Percentiles rank a stretch among this genome's conserved stretches.
Conservation (phyloP, 2,329 filamentous ascomycete species). For the Nigrograna mackinnonii region DNA sequence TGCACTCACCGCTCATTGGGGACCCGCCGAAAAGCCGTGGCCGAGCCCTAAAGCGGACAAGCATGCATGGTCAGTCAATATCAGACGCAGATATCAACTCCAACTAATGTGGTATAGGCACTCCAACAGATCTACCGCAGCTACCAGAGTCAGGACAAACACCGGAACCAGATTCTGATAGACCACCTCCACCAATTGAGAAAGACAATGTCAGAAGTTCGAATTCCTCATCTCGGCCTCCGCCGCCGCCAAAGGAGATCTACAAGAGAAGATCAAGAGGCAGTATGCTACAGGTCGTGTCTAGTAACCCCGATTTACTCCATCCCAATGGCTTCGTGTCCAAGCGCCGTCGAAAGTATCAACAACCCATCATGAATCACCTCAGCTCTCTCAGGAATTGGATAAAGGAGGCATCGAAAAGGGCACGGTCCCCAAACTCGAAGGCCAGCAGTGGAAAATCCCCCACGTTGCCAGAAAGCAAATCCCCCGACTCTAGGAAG, state of each 20-base stretch:
- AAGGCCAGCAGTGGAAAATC: slow-evolving; percentile 39
- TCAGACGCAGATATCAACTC: not conserved
- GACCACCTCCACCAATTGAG: slow-evolving; percentile 72
- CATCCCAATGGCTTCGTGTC: slow-evolving; percentile 60
- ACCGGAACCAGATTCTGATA: slow-evolving; percentile 42
- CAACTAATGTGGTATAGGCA: slow-evolving; percentile 46
- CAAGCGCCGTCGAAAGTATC: slow-evolving; percentile 59
- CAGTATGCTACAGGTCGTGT: slow-evolving; percentile 85
- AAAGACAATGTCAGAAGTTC: slow-evolving; percentile 76
- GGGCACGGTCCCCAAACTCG: slow-evolving; percentile 37
- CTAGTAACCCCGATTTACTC: slow-evolving; percentile 66
- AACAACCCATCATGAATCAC: slow-evolving; percentile 68
- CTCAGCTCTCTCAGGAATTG: slow-evolving; percentile 71
- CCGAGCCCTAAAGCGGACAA: slow-evolving; percentile 72
- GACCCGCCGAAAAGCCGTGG: slow-evolving; percentile 72
- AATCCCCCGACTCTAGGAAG: slow-evolving; percentile 32
- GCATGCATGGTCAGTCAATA: slow-evolving; percentile 45
- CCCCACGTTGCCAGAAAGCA: slow-evolving; percentile 31
- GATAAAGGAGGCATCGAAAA: slow-evolving; percentile 64
- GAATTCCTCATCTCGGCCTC: slow-evolving; percentile 77
- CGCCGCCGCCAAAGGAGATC: slow-evolving; percentile 82
- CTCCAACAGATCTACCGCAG: slow-evolving; percentile 73
- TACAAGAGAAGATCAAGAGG: slow-evolving; percentile 71
- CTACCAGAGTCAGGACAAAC: slow-evolving; percentile 65
- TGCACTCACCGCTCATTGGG: slow-evolving; percentile 50